phyloP scores from a whole-genome alignment of 441 rosid species.

The Adansonia grandidieri region DNA sequence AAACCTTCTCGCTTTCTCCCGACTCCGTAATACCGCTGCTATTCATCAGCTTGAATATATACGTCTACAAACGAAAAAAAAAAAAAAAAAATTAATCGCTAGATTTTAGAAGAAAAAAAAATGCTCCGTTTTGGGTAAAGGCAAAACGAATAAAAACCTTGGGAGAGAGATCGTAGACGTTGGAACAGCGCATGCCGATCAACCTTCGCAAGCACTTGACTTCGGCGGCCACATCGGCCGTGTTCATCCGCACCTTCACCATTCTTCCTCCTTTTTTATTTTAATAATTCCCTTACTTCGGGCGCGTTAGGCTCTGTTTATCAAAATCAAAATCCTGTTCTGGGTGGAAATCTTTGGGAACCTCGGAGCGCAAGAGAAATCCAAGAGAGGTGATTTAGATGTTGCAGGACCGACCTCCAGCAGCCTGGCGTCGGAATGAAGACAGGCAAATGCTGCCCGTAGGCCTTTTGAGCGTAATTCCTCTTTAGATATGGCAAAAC shows the following conservation, averaged over 20 bases:
- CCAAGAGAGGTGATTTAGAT: too few relatives aligned
- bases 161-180: conserved; percentile 94
- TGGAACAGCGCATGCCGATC: conserved; percentile 97
- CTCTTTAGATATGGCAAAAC: too few relatives aligned
- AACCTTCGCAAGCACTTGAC: conserved; percentile 85
- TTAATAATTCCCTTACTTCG: not conserved
- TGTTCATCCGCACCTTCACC: conserved; percentile 96
- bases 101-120: not conserved
- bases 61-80: conserved; percentile 52
- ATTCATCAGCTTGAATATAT: conserved; percentile 92
- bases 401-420: too few relatives aligned
- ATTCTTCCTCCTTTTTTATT: conserved; percentile 26
- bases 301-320: too few relatives aligned
- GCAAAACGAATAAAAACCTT: conserved; percentile 50
- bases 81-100: not conserved
- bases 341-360: too few relatives aligned
- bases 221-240: conserved; percentile 99
- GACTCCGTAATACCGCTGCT: conserved; percentile 95
- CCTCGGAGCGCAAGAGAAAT: too few relatives aligned
- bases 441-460: too few relatives aligned
- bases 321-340: too few relatives aligned
- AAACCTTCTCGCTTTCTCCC: conserved; percentile 95
- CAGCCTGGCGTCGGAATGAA: too few relatives aligned
- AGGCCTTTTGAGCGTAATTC: too few relatives aligned
- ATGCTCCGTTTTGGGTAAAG: too few relatives aligned